Evolutionary conservation across 768 basidiomycete species (phyloP).

Genomic region (Tylopilus felleus): DNA sequence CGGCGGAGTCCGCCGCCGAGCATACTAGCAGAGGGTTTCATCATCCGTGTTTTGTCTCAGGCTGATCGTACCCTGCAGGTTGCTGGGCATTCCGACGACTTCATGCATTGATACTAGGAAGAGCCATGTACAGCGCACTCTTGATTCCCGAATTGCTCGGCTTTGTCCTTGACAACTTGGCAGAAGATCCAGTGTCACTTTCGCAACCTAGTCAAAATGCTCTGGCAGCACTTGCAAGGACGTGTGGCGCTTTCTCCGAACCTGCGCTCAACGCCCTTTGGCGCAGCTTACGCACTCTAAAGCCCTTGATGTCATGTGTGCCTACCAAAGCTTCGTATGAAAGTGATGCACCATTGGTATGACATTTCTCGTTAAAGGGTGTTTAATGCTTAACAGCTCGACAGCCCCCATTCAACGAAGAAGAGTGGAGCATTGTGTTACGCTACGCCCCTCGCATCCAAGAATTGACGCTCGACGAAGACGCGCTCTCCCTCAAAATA

Average conservation of each 20-base stretch:
- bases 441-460: constrained; percentile 7
- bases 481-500: background rate
- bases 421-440: background rate
- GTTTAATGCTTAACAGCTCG: background rate
- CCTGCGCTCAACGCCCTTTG: constrained; percentile 15
- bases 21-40: no score
- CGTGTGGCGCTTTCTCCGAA: constrained; percentile 11
- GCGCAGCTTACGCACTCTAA: constrained; percentile 5
- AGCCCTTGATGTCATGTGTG: constrained; percentile 6
- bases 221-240: constrained; percentile 12
- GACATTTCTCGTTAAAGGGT: background rate
- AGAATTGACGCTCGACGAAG: background rate
- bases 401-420: background rate
- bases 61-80: no score
- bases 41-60: no score
- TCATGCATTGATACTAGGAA: no score
- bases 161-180: background rate
- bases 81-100: no score
- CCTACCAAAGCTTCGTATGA: background rate
- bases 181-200: background rate
- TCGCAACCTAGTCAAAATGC: background rate
- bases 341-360: background rate
- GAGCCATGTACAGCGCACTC: background rate
- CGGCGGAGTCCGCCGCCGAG: no score
- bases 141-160: constrained; percentile 3